These are phyloP conservation scores for Dictyostelium purpureum DNA, from an alignment of 78 protist genomes.

Conservation along the genomic window DNA sequence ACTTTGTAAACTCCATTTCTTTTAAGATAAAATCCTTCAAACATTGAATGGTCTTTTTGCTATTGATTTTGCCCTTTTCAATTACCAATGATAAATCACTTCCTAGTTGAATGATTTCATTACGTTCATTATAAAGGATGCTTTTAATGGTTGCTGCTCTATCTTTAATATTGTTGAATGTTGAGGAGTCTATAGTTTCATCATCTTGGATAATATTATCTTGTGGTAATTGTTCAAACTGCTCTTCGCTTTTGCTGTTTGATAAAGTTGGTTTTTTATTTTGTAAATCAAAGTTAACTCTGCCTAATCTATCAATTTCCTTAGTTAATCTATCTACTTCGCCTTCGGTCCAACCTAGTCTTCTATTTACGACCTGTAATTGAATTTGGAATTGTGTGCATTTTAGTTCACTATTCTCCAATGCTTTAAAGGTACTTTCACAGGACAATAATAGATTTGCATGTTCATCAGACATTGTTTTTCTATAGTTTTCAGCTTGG, in stretches of 20 bases:
- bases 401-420: constrained; percentile 18
- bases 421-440: constrained; percentile 8
- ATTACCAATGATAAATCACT: neutral
- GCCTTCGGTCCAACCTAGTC: constrained; percentile 44
- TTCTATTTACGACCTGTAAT: neutral
- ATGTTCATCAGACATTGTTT: neutral
- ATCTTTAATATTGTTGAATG: constrained; percentile 13
- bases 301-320: constrained; percentile 46
- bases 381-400: constrained; percentile 41
- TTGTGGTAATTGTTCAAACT: neutral
- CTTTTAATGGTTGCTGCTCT: neutral
- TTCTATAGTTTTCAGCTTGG: neutral
- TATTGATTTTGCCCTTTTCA: constrained; percentile 21
- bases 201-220: neutral
- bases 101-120: constrained; percentile 30
- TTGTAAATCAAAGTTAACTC: neutral
- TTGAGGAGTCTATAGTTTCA: neutral
- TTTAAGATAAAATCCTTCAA: constrained; percentile 36
- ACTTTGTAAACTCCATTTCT: constrained; percentile 51
- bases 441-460: neutral
- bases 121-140: neutral
- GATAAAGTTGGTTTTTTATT: neutral
- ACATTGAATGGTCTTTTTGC: constrained; percentile 2
- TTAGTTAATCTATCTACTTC: constrained; percentile 71
- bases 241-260: neutral